Percentiles rank a stretch among this genome's conserved stretches.
Evolutionary conservation across 345 rosid genomes (phyloP).

Genomic region (Gynandropsis gynandra): DNA sequence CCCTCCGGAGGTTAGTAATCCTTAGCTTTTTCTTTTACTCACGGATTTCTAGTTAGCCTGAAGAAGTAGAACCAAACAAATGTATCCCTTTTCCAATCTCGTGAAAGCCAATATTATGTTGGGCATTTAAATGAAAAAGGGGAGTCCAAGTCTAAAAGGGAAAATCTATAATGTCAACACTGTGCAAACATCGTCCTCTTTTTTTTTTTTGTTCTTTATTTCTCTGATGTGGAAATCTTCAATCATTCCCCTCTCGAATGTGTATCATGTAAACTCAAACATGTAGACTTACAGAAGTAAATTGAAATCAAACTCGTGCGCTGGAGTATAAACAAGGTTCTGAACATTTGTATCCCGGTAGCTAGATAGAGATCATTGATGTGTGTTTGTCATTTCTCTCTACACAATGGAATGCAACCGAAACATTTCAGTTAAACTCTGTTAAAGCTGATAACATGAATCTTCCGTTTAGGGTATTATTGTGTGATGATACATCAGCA

Average conservation of each 20-base stretch:
- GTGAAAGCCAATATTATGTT: slow-evolving; percentile 25
- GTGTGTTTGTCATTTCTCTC: not conserved
- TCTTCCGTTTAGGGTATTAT: slow-evolving; percentile 19
- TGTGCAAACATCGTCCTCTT: not conserved
- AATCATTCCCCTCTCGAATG: no score
- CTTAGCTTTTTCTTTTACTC: not conserved
- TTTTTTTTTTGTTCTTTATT: not conserved
- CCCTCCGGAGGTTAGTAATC: slow-evolving; percentile 75
- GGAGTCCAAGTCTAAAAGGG: no score
- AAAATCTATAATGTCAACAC: no score
- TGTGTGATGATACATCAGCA: slow-evolving; percentile 9
- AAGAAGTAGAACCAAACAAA: slow-evolving; percentile 40
- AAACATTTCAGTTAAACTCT: no score
- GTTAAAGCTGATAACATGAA: not conserved
- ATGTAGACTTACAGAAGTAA: no score
- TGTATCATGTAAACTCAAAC: no score
- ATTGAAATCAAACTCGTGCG: no score
- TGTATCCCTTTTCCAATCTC: no score
- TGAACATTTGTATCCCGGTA: no score
- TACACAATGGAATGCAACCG: not conserved
- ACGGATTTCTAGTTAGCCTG: slow-evolving; percentile 26
- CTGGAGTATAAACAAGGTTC: no score
- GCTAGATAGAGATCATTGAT: not conserved
- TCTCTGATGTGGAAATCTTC: no score
- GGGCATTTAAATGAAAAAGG: no score